These are phyloP conservation scores for Hyphodiscus sp. DNA, from an alignment of 2,329 filamentous ascomycete species.

Conservation along the genomic window DNA sequence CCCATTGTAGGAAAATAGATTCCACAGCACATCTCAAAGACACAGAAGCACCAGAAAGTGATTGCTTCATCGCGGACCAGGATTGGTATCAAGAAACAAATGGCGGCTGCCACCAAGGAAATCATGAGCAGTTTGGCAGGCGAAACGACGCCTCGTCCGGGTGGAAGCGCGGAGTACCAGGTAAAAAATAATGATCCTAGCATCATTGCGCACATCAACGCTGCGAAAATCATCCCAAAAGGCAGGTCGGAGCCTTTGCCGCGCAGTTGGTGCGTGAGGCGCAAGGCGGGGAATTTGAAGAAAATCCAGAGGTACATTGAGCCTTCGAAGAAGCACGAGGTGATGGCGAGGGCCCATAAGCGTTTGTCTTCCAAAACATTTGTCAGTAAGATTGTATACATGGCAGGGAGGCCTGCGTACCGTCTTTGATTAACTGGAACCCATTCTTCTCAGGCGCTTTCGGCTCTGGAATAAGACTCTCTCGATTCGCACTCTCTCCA, in stretches of 20 bases:
- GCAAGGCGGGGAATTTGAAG: conserved; percentile 51
- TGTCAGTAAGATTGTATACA: too few species aligned
- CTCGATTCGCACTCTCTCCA: conserved; percentile 27
- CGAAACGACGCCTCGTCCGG: conserved; percentile 3
- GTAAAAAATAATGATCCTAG: conserved; percentile 48
- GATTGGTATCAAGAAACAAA: conserved; percentile 36
- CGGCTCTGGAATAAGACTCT: background rate
- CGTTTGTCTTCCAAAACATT: conserved; percentile 33
- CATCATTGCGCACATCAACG: conserved; percentile 53
- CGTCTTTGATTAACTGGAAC: too few species aligned
- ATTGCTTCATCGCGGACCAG: conserved; percentile 37
- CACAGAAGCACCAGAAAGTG: conserved; percentile 49
- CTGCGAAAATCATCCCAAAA: conserved; percentile 48
- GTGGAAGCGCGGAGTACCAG: conserved; percentile 11
- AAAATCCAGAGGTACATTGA: conserved; percentile 56
- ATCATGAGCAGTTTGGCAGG: conserved; percentile 28
- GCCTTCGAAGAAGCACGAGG: conserved; percentile 51
- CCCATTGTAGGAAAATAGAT: conserved; percentile 51
- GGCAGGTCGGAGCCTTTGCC: conserved; percentile 34
- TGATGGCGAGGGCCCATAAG: conserved; percentile 42
- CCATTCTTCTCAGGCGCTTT: background rate
- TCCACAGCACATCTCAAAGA: conserved; percentile 50
- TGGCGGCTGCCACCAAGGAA: conserved; percentile 32
- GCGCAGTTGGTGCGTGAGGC: conserved; percentile 32
- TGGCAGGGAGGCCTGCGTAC: too few species aligned